Evolutionary conservation across 441 rosid species (phyloP).

Genomic region (Pelargonium cotyledonis): DNA sequence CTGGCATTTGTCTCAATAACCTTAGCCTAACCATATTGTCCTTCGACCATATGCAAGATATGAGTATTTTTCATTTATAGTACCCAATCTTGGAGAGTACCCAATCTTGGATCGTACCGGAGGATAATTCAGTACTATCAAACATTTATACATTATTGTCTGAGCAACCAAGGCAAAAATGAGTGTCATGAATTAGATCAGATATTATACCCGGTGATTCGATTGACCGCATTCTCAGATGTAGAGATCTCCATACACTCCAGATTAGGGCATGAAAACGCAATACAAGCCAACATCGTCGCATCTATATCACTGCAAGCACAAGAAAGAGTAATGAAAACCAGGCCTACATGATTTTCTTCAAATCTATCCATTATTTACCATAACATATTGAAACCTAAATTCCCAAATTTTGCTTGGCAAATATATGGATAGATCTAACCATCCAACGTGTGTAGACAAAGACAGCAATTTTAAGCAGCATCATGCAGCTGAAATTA

Average conservation of each 20-base stretch:
- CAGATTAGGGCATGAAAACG: slow-evolving; percentile 79
- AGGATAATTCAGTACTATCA: neutral
- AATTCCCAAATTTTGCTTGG: neutral
- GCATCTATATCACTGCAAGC: slow-evolving; percentile 79
- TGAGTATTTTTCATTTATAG: neutral
- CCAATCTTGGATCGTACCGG: neutral
- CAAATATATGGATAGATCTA: too few relatives aligned
- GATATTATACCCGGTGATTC: slow-evolving; percentile 68
- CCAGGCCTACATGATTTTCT: neutral
- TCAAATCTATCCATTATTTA: neutral
- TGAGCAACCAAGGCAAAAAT: neutral
- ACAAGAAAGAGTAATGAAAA: slow-evolving; percentile 6
- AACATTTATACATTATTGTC: neutral
- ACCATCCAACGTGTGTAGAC: too few relatives aligned
- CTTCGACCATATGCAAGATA: neutral
- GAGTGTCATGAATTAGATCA: neutral
- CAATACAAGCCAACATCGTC: slow-evolving; percentile 83
- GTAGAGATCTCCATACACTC: slow-evolving; percentile 68
- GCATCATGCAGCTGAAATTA: neutral
- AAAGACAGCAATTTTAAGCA: neutral
- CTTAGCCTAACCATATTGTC: neutral
- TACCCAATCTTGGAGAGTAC: neutral
- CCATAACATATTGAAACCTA: neutral
- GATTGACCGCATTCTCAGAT: slow-evolving; percentile 45
- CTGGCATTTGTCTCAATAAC: too few relatives aligned